Conservation (phyloP, 257 asterid genomes). For the Anisodus acutangulus region DNA sequence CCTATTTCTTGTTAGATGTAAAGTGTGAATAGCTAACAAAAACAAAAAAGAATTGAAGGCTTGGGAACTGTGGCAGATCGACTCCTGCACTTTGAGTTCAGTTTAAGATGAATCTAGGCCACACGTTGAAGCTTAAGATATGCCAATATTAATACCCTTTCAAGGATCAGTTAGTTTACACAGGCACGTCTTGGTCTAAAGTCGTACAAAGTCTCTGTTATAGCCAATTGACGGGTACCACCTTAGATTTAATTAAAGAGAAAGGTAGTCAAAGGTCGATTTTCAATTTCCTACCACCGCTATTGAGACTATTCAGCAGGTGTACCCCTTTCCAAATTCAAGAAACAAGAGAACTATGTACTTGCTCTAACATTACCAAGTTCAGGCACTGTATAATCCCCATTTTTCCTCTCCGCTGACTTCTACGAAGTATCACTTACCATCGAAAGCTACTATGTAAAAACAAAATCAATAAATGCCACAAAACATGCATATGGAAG, state of each 20-base stretch:
- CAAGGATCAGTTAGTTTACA: background rate
- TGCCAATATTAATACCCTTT: background rate
- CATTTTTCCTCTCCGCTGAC: background rate
- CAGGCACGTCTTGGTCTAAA: background rate
- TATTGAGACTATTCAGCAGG: background rate
- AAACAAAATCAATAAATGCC: conserved; percentile 22
- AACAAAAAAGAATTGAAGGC: background rate
- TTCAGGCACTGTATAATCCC: conserved; percentile 11
- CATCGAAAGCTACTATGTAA: conserved; percentile 6
- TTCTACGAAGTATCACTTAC: background rate
- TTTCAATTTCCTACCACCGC: conserved; percentile 31
- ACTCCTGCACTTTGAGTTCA: background rate
- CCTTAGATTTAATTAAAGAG: background rate
- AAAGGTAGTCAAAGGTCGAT: background rate
- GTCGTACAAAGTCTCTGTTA: background rate
- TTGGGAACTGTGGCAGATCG: background rate
- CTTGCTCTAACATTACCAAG: conserved; percentile 22
- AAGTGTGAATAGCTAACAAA: background rate
- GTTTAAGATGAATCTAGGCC: background rate
- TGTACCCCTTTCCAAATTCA: background rate
- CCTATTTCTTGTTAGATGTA: background rate
- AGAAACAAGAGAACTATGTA: background rate
- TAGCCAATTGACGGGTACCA: background rate
- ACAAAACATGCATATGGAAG: conserved; percentile 33
- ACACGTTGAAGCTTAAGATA: background rate